phyloP scores from a whole-genome alignment of 2,329 filamentous ascomycete genomes.

The Colletotrichum tropicale region DNA sequence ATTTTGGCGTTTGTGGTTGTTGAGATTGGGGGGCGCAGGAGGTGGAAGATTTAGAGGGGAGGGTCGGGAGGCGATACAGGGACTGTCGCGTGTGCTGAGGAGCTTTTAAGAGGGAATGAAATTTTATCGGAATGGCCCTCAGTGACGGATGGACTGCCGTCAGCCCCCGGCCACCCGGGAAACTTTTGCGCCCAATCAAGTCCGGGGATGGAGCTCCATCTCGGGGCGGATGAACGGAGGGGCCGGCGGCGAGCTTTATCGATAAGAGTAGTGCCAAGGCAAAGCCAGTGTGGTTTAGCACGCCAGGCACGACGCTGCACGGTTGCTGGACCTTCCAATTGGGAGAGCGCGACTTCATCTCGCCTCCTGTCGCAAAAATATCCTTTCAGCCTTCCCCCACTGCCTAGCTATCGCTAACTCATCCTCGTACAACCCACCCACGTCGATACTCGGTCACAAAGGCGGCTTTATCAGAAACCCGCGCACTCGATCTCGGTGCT shows the following conservation, averaged over 20 bases:
- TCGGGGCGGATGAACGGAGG: constrained; percentile 14
- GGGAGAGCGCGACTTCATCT: background rate
- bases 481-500: background rate
- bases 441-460: background rate
- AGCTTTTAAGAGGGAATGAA: constrained; percentile 17
- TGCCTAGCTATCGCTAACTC: background rate
- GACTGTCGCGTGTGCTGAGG: constrained; percentile 12
- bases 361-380: constrained; percentile 20
- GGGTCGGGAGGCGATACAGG: background rate
- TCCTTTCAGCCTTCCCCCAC: constrained; percentile 16
- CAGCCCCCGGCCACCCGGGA: background rate
- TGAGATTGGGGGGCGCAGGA: background rate
- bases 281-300: background rate
- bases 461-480: background rate
- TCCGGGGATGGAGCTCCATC: constrained; percentile 1
- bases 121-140: constrained; percentile 21
- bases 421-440: background rate
- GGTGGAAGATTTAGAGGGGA: background rate
- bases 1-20: constrained; percentile 32
- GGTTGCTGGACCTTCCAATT: constrained; percentile 9
- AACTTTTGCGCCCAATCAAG: constrained; percentile 13
- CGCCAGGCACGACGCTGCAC: background rate
- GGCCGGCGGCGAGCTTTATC: constrained; percentile 14
- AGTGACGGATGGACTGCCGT: constrained; percentile 20
- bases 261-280: constrained; percentile 9